Conservation (phyloP, 225 moss, liverwort and hornwort genomes). For the Ulota crispa region DNA sequence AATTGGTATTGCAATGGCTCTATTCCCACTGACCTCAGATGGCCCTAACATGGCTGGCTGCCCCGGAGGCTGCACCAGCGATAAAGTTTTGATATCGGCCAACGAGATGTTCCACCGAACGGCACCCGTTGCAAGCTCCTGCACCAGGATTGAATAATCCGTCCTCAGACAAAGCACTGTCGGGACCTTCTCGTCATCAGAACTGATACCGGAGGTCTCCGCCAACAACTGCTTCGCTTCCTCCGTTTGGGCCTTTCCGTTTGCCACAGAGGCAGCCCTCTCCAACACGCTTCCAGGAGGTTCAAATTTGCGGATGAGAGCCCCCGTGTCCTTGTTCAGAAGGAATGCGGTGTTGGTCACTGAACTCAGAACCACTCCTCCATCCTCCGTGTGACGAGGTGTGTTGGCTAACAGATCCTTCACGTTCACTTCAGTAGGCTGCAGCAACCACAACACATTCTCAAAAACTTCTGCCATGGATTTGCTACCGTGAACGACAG, state of each 20-base stretch:
- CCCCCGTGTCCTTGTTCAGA: conserved; percentile 60
- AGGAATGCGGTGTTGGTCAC: conserved; percentile 51
- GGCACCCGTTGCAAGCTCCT: conserved; percentile 50
- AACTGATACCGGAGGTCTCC: conserved; percentile 11
- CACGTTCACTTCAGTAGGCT: conserved; percentile 48
- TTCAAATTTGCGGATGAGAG: conserved; percentile 59
- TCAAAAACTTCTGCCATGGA: background rate
- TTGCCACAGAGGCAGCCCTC: conserved; percentile 41
- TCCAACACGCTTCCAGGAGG: conserved; percentile 34
- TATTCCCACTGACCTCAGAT: background rate
- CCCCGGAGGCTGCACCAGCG: conserved; percentile 26
- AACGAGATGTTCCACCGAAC: conserved; percentile 58
- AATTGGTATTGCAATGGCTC: conserved; percentile 10
- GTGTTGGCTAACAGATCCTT: conserved; percentile 50
- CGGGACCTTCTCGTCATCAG: conserved; percentile 29
- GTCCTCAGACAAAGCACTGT: conserved; percentile 55
- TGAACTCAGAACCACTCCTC: conserved; percentile 52
- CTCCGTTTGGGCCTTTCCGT: conserved; percentile 27
- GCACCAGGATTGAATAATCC: conserved; percentile 52
- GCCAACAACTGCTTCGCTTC: conserved; percentile 39
- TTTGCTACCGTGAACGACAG: background rate
- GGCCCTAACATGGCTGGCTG: conserved; percentile 29
- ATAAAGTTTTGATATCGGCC: conserved; percentile 52
- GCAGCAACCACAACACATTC: conserved; percentile 24
- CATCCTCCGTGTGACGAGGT: conserved; percentile 60